These are phyloP conservation scores for Rhododendron kiyosumense DNA, from an alignment of 148 eudicot genomes.

Conservation along the genomic window DNA sequence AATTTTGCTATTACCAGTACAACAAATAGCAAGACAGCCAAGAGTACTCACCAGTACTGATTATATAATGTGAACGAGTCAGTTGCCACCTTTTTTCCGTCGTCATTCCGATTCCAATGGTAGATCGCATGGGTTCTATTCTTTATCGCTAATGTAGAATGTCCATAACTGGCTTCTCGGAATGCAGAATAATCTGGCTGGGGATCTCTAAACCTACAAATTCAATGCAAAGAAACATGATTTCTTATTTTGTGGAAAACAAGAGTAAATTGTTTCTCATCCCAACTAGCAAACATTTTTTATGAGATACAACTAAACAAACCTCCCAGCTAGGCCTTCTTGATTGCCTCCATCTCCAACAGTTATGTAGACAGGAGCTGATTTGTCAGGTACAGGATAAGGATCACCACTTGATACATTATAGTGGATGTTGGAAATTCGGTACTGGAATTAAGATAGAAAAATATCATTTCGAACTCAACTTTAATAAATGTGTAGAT, in stretches of 20 bases:
- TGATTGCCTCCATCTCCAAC: constrained; percentile 99
- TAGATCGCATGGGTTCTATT: constrained; percentile 91
- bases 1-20: neutral
- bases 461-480: neutral
- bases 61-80: constrained; percentile 64
- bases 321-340: constrained; percentile 92
- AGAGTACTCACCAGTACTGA: constrained; percentile 68
- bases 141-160: constrained; percentile 78
- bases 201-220: constrained; percentile 75
- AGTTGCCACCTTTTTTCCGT: constrained; percentile 59
- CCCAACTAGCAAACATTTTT: neutral
- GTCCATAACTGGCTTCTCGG: constrained; percentile 94
- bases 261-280: neutral
- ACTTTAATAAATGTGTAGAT: neutral
- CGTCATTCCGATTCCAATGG: constrained; percentile 93
- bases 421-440: constrained; percentile 72
- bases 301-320: constrained; percentile 1
- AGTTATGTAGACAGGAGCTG: constrained; percentile 86
- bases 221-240: constrained; percentile 9
- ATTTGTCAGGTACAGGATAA: constrained; percentile 60
- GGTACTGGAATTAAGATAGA: constrained; percentile 45
- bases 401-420: constrained; percentile 47
- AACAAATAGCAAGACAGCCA: neutral
- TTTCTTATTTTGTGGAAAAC: neutral
- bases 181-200: constrained; percentile 95